Evolutionary conservation across 306 rosid species (phyloP).

Genomic region (Medicago lupulina): DNA sequence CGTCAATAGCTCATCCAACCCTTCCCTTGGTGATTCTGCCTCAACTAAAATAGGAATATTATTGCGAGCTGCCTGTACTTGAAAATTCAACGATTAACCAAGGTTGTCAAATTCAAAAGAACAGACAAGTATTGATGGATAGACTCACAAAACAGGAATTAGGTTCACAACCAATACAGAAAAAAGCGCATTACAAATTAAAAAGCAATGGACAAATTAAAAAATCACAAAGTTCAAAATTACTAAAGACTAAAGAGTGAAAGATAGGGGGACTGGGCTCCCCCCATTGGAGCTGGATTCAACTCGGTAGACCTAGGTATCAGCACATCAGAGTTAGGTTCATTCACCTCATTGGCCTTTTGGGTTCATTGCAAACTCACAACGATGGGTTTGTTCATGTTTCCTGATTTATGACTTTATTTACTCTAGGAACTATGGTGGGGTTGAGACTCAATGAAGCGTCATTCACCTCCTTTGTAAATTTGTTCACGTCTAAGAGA

Average conservation of each 20-base stretch:
- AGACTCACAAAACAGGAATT: not conserved
- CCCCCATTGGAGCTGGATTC: conserved; percentile 1
- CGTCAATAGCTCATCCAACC: conserved; percentile 74
- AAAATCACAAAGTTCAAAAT: not conserved
- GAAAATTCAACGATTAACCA: conserved; percentile 43
- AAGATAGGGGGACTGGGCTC: not conserved
- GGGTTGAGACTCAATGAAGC: conserved; percentile 14
- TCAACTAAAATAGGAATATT: conserved; percentile 79
- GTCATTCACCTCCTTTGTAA: not conserved
- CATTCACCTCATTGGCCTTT: conserved; percentile 1
- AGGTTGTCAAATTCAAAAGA: conserved; percentile 4
- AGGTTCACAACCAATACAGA: not conserved
- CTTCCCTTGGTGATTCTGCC: conserved; percentile 81
- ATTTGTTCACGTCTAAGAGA: not conserved
- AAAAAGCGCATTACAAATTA: not conserved
- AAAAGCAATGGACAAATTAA: not conserved
- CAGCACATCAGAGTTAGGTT: conserved; percentile 10
- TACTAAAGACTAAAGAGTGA: not conserved
- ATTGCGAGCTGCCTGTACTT: conserved; percentile 67
- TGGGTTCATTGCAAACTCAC: not conserved
- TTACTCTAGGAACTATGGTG: not conserved
- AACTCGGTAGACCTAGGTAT: conserved; percentile 3
- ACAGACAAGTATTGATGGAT: conserved; percentile 3
- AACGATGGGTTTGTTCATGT: conserved; percentile 4
- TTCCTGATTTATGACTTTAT: not conserved